Percentiles rank a stretch among this genome's conserved stretches.
phyloP scores from a whole-genome alignment of 1,139 yeast species.

The Candida sp. region DNA sequence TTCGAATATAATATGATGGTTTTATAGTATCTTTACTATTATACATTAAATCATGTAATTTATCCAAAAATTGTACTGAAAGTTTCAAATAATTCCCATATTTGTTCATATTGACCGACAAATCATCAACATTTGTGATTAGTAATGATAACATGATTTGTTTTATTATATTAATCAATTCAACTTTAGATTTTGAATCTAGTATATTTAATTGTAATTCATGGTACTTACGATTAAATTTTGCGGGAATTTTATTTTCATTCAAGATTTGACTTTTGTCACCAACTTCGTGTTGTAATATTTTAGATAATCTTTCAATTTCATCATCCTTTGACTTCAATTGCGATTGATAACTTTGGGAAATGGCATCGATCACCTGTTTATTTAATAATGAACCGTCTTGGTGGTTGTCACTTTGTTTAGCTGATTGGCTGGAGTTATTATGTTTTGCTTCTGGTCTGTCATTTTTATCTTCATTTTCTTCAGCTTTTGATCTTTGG shows the following conservation, averaged over 20 bases:
- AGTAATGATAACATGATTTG: slow-evolving; percentile 31
- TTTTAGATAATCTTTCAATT: background rate
- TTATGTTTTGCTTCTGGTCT: too few species aligned
- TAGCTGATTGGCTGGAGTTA: background rate
- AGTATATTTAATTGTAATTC: slow-evolving; percentile 24
- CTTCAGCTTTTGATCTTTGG: background rate
- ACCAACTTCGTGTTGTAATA: background rate
- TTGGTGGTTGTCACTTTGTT: background rate
- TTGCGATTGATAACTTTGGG: background rate
- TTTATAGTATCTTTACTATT: slow-evolving; percentile 7
- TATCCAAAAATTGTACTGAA: slow-evolving; percentile 24
- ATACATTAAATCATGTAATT: slow-evolving; percentile 20
- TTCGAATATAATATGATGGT: slow-evolving; percentile 14
- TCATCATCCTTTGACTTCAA: background rate
- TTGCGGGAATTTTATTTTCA: slow-evolving; percentile 9
- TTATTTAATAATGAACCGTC: background rate
- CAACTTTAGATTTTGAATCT: slow-evolving; percentile 21
- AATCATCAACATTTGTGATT: slow-evolving; percentile 13
- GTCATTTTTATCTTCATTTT: background rate
- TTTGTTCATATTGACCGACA: slow-evolving; percentile 21
- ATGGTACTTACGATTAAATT: slow-evolving; percentile 20
- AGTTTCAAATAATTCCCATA: slow-evolving; percentile 23
- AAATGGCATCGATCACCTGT: background rate
- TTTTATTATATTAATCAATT: slow-evolving; percentile 27
- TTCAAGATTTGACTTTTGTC: slow-evolving; percentile 10